Conservation (phyloP, 495 filamentous ascomycete genomes). For the Zalerion maritima region DNA sequence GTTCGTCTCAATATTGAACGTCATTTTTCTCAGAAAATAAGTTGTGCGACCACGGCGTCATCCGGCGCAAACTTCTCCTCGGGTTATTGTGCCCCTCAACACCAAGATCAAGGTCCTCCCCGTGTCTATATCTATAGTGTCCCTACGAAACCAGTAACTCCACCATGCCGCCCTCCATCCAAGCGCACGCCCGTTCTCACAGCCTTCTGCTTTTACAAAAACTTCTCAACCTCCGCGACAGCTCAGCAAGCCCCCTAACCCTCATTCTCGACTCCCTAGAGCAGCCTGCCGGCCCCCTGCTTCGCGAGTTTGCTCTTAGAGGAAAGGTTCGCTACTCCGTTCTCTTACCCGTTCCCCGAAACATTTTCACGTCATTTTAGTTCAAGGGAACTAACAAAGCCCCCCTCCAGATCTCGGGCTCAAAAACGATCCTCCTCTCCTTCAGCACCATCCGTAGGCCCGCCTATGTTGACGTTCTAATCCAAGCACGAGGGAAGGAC, state of each 20-base stretch:
- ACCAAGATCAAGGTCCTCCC: too few relatives aligned
- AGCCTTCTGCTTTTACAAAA: constrained; percentile 78
- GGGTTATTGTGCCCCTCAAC: too few relatives aligned
- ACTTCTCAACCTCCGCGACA: constrained; percentile 61
- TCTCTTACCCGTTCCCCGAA: constrained; percentile 1
- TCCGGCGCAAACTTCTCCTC: too few relatives aligned
- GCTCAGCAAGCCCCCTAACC: constrained; percentile 73
- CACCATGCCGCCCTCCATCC: constrained; percentile 32
- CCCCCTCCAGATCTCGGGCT: constrained; percentile 25
- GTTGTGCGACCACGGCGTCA: too few relatives aligned
- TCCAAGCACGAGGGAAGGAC: constrained; percentile 45
- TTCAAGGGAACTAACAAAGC: constrained; percentile 3
- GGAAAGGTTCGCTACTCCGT: constrained; percentile 44
- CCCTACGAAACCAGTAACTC: too few relatives aligned
- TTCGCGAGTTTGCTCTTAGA: constrained; percentile 58
- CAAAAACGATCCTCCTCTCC: constrained; percentile 59
- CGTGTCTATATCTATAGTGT: too few relatives aligned
- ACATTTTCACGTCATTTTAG: constrained; percentile 1
- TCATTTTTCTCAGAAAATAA: too few relatives aligned
- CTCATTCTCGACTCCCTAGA: constrained; percentile 73
- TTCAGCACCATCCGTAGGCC: constrained; percentile 51
- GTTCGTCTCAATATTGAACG: too few relatives aligned
- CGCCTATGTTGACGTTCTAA: constrained; percentile 42
- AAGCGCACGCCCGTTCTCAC: constrained; percentile 66
- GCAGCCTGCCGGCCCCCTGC: constrained; percentile 57